phyloP scores from a whole-genome alignment of 1,284 basidiomycete species.

The Trametes sp. region DNA sequence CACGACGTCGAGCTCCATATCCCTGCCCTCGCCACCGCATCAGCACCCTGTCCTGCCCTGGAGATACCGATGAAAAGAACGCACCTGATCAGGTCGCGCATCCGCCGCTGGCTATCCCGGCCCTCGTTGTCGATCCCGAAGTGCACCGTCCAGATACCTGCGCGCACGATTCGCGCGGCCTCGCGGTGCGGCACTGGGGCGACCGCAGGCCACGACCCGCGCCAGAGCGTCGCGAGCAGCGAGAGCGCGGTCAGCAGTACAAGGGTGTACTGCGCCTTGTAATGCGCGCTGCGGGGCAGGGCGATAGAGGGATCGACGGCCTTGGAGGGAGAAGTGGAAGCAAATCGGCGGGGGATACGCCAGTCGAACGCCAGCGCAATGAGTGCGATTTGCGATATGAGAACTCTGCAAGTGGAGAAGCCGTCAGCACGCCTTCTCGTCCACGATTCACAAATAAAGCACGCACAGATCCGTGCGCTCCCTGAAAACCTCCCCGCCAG shows the following conservation, averaged over 20 bases:
- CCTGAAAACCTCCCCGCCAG: constrained; percentile 80
- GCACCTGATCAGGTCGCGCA: constrained; percentile 75
- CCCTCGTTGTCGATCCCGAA: constrained; percentile 89
- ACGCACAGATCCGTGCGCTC: constrained; percentile 82
- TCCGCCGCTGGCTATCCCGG: constrained; percentile 83
- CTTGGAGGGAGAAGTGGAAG: not conserved
- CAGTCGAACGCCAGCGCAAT: constrained; percentile 58
- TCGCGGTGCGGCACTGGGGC: constrained; percentile 68
- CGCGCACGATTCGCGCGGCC: constrained; percentile 77
- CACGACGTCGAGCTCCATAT: constrained; percentile 84
- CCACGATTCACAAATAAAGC: not conserved
- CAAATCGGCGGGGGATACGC: constrained; percentile 30
- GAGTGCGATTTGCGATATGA: constrained; percentile 56
- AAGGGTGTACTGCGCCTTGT: constrained; percentile 41
- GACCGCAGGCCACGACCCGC: constrained; percentile 49
- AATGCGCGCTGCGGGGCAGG: constrained; percentile 51
- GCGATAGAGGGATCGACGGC: constrained; percentile 44
- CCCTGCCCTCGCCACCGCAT: constrained; percentile 48
- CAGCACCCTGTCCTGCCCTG: not conserved
- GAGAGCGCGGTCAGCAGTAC: constrained; percentile 57
- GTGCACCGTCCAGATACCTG: constrained; percentile 94
- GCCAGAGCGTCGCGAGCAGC: constrained; percentile 61
- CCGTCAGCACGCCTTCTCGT: not conserved
- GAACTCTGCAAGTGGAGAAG: constrained; percentile 53
- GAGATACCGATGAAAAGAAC: too few species aligned